These are phyloP conservation scores for Ascochyta viciae-villosae DNA, from an alignment of 2,329 filamentous ascomycete species.

Conservation along the genomic window DNA sequence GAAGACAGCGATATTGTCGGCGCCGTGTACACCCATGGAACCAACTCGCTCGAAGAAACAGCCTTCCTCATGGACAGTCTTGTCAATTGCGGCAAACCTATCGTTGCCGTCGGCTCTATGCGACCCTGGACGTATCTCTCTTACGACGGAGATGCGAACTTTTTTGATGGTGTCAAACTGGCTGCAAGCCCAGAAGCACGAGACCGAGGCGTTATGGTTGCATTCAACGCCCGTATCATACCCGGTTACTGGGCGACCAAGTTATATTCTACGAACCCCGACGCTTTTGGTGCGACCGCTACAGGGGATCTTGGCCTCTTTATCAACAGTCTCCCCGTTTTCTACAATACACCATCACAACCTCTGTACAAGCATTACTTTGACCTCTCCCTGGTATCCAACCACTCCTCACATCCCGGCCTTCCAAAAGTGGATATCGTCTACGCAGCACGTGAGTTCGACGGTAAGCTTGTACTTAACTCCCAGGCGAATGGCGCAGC, in stretches of 20 bases:
- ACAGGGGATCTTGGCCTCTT: slow-evolving; percentile 36
- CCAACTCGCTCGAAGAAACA: slow-evolving; percentile 41
- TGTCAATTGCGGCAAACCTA: slow-evolving; percentile 37
- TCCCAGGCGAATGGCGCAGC: slow-evolving; percentile 32
- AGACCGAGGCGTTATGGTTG: slow-evolving; percentile 35
- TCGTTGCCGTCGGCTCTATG: slow-evolving; percentile 37
- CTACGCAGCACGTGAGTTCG: slow-evolving; percentile 39
- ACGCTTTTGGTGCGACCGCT: slow-evolving; percentile 35
- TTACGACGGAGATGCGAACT: slow-evolving; percentile 38
- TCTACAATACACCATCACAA: slow-evolving; percentile 35
- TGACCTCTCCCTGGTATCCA: slow-evolving; percentile 22
- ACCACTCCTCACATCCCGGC: slow-evolving; percentile 22
- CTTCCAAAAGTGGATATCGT: slow-evolving; percentile 42
- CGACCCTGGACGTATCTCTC: slow-evolving; percentile 35
- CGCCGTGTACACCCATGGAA: slow-evolving; percentile 39
- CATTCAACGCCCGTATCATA: slow-evolving; percentile 39
- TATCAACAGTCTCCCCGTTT: slow-evolving; percentile 35
- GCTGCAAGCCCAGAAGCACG: slow-evolving; percentile 31
- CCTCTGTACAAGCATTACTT: slow-evolving; percentile 33
- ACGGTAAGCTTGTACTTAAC: slow-evolving; percentile 33
- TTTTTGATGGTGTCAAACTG: slow-evolving; percentile 37
- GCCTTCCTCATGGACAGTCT: slow-evolving; percentile 38
- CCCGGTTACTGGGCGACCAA: slow-evolving; percentile 39
- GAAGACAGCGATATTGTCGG: slow-evolving; percentile 39
- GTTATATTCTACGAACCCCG: slow-evolving; percentile 28